Evolutionary conservation across 1,284 basidiomycete genomes (phyloP).

Genomic region (Sanguinoderma infundibulare): DNA sequence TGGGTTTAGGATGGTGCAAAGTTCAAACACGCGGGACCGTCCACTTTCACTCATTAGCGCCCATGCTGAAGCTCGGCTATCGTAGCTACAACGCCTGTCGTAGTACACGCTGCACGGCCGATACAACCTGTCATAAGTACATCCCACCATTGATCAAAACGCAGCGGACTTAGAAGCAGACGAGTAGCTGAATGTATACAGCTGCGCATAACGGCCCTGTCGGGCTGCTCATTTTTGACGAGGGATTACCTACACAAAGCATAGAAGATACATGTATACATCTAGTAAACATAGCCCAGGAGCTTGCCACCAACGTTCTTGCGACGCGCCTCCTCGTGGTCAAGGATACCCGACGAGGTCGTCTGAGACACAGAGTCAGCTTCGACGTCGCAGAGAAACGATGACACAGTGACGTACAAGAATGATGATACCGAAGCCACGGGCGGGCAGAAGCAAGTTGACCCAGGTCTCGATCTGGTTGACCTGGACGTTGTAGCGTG

Average conservation of each 20-base stretch:
- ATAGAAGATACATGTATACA: constrained; percentile 23
- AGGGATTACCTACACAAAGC: constrained; percentile 23
- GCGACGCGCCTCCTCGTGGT: constrained; percentile 99
- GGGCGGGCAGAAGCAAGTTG: constrained; percentile 90
- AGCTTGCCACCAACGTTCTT: constrained; percentile 97
- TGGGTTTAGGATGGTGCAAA: too few species aligned
- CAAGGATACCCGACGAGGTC: constrained; percentile 97
- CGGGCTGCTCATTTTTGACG: constrained; percentile 23
- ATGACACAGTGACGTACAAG: constrained; percentile 49
- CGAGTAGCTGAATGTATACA: not conserved
- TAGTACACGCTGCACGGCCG: too few species aligned
- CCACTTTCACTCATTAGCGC: too few species aligned
- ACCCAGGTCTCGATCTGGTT: constrained; percentile 95
- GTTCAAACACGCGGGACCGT: too few species aligned
- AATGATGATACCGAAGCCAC: constrained; percentile 97
- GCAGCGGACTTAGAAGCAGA: not conserved
- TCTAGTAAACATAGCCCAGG: constrained; percentile 83
- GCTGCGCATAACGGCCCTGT: constrained; percentile 13
- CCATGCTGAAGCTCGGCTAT: too few species aligned
- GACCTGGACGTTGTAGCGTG: constrained; percentile 96
- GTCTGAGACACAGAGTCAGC: constrained; percentile 58
- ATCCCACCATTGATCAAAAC: too few species aligned
- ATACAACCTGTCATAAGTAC: too few species aligned
- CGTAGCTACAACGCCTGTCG: too few species aligned
- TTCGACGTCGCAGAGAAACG: not conserved